Evolutionary conservation across 495 filamentous ascomycete species (phyloP).

Genomic region (Geopyxis carbonaria): DNA sequence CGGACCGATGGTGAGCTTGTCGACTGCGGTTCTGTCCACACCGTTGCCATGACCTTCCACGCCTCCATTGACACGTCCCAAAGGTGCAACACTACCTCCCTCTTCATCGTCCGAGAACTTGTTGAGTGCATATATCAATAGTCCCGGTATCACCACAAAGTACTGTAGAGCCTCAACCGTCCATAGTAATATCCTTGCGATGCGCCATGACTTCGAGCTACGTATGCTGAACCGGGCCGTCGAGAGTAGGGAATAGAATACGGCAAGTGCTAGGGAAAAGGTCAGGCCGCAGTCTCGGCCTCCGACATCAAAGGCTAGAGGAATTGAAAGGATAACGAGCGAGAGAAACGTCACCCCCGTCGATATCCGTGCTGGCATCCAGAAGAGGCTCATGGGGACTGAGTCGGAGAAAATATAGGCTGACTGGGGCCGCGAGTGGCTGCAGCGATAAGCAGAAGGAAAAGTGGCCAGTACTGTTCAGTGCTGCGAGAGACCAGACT

Average conservation of each 20-base stretch:
- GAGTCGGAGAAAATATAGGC: conserved; percentile 1
- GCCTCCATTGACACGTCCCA: conserved; percentile 1
- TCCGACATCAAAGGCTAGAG: conserved; percentile 92
- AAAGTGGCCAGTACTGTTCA: conserved; percentile 1
- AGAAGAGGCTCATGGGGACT: conserved; percentile 11
- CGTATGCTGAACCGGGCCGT: conserved; percentile 64
- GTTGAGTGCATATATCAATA: conserved; percentile 87
- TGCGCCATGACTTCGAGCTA: conserved; percentile 50
- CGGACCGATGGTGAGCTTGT: conserved; percentile 59
- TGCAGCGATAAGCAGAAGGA: conserved; percentile 2
- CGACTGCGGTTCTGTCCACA: conserved; percentile 28
- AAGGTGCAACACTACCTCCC: conserved; percentile 45
- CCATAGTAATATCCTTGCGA: conserved; percentile 38
- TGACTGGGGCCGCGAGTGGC: not conserved
- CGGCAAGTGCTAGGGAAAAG: conserved; percentile 70
- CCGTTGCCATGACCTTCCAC: conserved; percentile 34
- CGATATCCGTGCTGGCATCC: conserved; percentile 12
- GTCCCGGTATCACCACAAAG: conserved; percentile 54
- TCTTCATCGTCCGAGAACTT: conserved; percentile 79
- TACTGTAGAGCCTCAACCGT: conserved; percentile 60
- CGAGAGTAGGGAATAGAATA: conserved; percentile 81
- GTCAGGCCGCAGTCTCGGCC: conserved; percentile 84
- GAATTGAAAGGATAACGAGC: conserved; percentile 80
- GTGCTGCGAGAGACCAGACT: no score
- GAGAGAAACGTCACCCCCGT: conserved; percentile 53